phyloP scores from a whole-genome alignment of 139 green algal species.

The Marvania coccoides region DNA sequence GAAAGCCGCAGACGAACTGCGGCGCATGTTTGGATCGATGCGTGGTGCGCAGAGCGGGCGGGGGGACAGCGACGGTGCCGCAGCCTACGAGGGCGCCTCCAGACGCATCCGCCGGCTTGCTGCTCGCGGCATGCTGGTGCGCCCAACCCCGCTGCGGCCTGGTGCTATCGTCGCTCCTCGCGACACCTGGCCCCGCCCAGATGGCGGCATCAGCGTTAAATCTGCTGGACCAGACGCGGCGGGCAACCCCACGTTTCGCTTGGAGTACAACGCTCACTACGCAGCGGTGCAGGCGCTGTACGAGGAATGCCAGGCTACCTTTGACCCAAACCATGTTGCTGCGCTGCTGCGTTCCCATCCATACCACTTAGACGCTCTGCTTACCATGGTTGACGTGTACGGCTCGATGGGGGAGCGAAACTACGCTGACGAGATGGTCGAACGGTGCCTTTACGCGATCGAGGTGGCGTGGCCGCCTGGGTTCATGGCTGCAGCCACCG shows the following conservation, averaged over 20 bases:
- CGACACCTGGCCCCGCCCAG: conserved; percentile 55
- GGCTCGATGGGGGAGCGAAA: conserved; percentile 58
- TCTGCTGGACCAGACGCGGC: conserved; percentile 1
- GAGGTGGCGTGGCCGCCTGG: conserved; percentile 74
- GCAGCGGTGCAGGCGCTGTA: conserved; percentile 23
- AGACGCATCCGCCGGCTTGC: conserved; percentile 16
- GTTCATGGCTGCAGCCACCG: conserved; percentile 59
- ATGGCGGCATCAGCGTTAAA: conserved; percentile 39
- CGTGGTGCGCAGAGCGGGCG: conserved; percentile 52
- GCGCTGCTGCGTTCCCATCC: conserved; percentile 57
- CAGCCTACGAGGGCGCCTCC: conserved; percentile 3
- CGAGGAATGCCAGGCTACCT: conserved; percentile 44
- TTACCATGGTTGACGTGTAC: conserved; percentile 86
- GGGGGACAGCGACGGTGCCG: conserved; percentile 9
- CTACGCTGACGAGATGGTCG: conserved; percentile 60
- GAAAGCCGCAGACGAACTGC: conserved; percentile 67
- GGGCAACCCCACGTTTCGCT: conserved; percentile 45
- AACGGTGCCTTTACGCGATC: conserved; percentile 71
- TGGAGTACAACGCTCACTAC: conserved; percentile 54
- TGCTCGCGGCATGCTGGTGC: conserved; percentile 30
- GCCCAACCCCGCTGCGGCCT: conserved; percentile 25
- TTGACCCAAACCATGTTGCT: conserved; percentile 72
- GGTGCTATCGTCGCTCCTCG: conserved; percentile 50
- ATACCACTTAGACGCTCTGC: conserved; percentile 84
- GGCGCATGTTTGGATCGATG: conserved; percentile 71